Base-by-base conservation (phyloP, 83 land plant species). In the Thuja plicata region DNA sequence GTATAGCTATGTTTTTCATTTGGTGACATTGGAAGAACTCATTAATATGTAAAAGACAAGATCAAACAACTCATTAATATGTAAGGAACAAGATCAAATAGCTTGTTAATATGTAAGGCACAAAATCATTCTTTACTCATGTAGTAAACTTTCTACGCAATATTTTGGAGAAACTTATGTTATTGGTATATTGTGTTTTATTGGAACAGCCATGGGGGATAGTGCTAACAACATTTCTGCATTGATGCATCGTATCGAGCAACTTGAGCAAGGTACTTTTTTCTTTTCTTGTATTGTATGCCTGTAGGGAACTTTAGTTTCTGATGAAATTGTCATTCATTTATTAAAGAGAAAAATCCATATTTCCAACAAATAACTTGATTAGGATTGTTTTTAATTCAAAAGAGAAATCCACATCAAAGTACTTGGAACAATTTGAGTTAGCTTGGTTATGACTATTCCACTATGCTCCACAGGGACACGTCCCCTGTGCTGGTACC, bases 181-280 rank as follows among this genome's bases (percentile, higher is more conserved):
- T 2, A 34, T 4, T 74, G 3, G 78, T 15, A 74, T 74, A 8
- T 74, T 85, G 43, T 85, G 70, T 37, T 85, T 43, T 55, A 45
- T 85, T 17, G 70, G 87, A 54, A 17, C 62, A 91, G 87, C 32
- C 55, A 91, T 90, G 91, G 91, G 89, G 34, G 93, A 82, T 30
- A 88, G 38, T 84, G 37, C 76, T 50, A 87, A 70, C 34, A 89
- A 92, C 11, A 94, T 87, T 74, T 90, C 88, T 62, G 71, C 87
- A 3, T 71, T 90, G 86, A 89, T 86, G 54, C 73, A 84, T 86
- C 93, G 94, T 16, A 88, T 93, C 38, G 87, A 89, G 30, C 93
- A 92, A 73, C 88, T 93, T 86, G 91, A 93, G 84, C 88, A 89
- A 66, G 93, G 92, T 92, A 90, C 41, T 90, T 91, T 92, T 88